Evolutionary conservation across 495 filamentous ascomycete species (phyloP).

Genomic region (Daldinia decipiens): DNA sequence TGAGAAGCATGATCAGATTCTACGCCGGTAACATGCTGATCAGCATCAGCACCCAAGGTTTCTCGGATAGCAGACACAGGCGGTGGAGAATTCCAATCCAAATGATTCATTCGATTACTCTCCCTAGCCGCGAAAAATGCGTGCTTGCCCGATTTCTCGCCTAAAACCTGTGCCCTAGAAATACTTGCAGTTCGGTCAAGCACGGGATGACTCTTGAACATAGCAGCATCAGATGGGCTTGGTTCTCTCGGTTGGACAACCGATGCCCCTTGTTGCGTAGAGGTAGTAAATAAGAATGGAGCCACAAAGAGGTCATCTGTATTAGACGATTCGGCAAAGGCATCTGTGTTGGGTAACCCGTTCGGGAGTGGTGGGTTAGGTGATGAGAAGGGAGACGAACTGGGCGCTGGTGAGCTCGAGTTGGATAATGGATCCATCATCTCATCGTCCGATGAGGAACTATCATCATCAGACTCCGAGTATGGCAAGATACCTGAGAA

Average conservation of each 20-base stretch:
- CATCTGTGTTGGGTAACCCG: slow-evolving; percentile 48
- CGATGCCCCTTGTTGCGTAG: slow-evolving; percentile 4
- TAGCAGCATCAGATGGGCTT: slow-evolving; percentile 58
- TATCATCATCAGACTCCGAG: slow-evolving; percentile 17
- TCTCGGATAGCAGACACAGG: slow-evolving; percentile 36
- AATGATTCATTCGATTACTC: slow-evolving; percentile 41
- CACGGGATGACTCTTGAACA: slow-evolving; percentile 50
- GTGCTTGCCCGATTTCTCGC: slow-evolving; percentile 50
- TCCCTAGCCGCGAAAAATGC: slow-evolving; percentile 56
- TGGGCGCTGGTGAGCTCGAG: slow-evolving; percentile 47
- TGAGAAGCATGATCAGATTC: neutral
- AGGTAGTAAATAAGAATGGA: slow-evolving; percentile 24
- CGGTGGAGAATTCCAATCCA: slow-evolving; percentile 14
- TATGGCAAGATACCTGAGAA: slow-evolving; percentile 10
- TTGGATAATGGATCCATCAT: slow-evolving; percentile 30
- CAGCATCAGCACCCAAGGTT: slow-evolving; percentile 14
- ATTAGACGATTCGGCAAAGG: slow-evolving; percentile 56
- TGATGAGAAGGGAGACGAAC: slow-evolving; percentile 34
- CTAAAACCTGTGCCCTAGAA: slow-evolving; percentile 42
- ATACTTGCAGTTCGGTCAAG: slow-evolving; percentile 9
- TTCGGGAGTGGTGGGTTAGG: slow-evolving; percentile 23
- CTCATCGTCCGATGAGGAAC: slow-evolving; percentile 37
- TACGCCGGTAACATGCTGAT: neutral
- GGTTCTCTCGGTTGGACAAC: slow-evolving; percentile 40
- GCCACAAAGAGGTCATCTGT: slow-evolving; percentile 15